Conservation (phyloP, 1,139 yeast species). For the Blastobotrys ciferrii region DNA sequence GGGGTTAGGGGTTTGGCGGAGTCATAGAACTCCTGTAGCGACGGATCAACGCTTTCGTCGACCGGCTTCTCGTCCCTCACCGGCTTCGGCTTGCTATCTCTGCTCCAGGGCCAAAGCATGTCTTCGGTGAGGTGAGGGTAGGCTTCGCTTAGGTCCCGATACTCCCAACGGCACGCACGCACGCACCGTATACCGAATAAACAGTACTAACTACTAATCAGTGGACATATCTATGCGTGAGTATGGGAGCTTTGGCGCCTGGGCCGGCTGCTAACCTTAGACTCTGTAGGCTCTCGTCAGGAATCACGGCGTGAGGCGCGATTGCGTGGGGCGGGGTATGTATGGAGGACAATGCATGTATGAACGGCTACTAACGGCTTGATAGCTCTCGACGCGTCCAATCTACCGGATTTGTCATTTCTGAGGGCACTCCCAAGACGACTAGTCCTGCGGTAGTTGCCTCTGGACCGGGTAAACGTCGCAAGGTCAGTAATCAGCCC, state of each 20-base stretch:
- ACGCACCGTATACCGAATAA: too few relatives aligned
- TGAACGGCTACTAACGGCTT: constrained; percentile 5
- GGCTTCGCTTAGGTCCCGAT: too few relatives aligned
- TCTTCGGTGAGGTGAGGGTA: too few relatives aligned
- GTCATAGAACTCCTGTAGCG: constrained; percentile 23
- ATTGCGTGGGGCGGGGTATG: constrained; percentile 30
- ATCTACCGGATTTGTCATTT: constrained; percentile 14
- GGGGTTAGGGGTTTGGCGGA: constrained; percentile 27
- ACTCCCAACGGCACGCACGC: too few relatives aligned
- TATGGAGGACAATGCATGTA: neutral
- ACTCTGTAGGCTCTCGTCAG: constrained; percentile 17
- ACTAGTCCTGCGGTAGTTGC: neutral
- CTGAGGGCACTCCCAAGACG: constrained; percentile 8
- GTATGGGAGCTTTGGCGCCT: neutral
- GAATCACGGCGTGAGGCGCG: constrained; percentile 25
- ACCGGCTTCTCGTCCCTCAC: neutral
- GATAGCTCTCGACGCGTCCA: constrained; percentile 18
- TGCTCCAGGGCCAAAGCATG: constrained; percentile 10
- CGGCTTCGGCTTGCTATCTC: neutral
- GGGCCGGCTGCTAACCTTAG: neutral
- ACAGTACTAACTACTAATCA: too few relatives aligned
- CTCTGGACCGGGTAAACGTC: constrained; percentile 3
- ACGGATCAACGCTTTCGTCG: constrained; percentile 17
- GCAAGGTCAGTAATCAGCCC: neutral
- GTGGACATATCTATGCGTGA: constrained; percentile 2